Conservation (phyloP, 108 stramenopile genomes). For the Hondaea fermentalgiana region DNA sequence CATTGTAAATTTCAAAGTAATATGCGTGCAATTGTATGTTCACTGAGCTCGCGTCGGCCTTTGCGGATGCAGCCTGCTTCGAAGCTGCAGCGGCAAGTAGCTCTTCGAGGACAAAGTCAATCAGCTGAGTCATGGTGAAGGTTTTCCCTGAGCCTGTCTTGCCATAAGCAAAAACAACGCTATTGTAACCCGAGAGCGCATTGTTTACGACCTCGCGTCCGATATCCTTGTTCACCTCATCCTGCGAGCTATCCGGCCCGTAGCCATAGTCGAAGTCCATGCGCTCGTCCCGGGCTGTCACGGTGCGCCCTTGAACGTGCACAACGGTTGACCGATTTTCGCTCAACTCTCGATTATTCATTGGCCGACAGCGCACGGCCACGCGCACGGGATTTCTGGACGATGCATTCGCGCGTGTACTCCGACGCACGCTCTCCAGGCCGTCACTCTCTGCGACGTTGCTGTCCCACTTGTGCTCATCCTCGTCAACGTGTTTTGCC, state of each 20-base stretch:
- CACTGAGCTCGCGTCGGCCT: too few species aligned
- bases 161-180: not conserved
- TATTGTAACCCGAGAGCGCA: not conserved
- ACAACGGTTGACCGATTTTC: not conserved
- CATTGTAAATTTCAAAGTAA: not conserved
- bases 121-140: not conserved
- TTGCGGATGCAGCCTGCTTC: not conserved
- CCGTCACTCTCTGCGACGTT: too few species aligned
- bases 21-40: not conserved
- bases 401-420: not conserved
- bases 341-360: slow-evolving; percentile 12
- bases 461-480: too few species aligned
- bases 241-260: not conserved
- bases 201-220: not conserved
- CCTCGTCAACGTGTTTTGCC: too few species aligned
- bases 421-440: not conserved
- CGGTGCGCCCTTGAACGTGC: not conserved
- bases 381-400: slow-evolving; percentile 36
- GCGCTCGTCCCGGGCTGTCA: not conserved
- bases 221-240: not conserved
- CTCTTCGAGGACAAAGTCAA: not conserved
- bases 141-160: not conserved
- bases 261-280: not conserved
- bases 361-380: slow-evolving; percentile 49
- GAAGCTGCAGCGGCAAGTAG: not conserved